These are phyloP conservation scores for Cymbopogon flexuosus DNA, from an alignment of 202 grass and related monocot genomes.

Conservation along the genomic window DNA sequence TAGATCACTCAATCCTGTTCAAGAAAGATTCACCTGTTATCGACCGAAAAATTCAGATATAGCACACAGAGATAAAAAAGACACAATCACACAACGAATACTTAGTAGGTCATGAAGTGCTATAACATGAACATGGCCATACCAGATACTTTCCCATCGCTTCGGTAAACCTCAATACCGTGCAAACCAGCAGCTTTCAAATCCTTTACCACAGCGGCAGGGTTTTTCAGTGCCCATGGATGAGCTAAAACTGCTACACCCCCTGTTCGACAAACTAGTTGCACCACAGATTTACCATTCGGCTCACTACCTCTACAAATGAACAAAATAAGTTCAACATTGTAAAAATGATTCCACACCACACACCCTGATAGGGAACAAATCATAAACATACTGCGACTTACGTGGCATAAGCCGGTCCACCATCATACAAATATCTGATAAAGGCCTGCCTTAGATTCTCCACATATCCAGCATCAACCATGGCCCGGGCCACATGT, in stretches of 20 bases:
- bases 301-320: constrained; percentile 61
- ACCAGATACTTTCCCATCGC: constrained; percentile 71
- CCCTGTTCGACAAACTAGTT: constrained; percentile 51
- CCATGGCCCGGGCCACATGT: constrained; percentile 76
- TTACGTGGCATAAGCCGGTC: constrained; percentile 82
- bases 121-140: background rate
- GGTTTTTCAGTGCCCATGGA: constrained; percentile 79
- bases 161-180: constrained; percentile 65
- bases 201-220: constrained; percentile 42
- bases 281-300: constrained; percentile 43
- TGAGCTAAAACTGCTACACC: constrained; percentile 79
- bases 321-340: background rate
- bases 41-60: background rate
- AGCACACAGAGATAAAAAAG: background rate
- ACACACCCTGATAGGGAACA: background rate
- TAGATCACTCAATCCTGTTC: constrained; percentile 53
- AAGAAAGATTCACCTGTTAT: background rate
- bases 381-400: background rate
- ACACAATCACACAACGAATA: too few species aligned
- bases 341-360: background rate
- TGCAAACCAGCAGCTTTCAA: constrained; percentile 68
- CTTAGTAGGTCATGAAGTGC: background rate
- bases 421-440: constrained; percentile 68
- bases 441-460: constrained; percentile 71
- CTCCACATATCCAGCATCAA: constrained; percentile 71